Conservation (phyloP, 345 rosid species). For the Murraya koenigii region DNA sequence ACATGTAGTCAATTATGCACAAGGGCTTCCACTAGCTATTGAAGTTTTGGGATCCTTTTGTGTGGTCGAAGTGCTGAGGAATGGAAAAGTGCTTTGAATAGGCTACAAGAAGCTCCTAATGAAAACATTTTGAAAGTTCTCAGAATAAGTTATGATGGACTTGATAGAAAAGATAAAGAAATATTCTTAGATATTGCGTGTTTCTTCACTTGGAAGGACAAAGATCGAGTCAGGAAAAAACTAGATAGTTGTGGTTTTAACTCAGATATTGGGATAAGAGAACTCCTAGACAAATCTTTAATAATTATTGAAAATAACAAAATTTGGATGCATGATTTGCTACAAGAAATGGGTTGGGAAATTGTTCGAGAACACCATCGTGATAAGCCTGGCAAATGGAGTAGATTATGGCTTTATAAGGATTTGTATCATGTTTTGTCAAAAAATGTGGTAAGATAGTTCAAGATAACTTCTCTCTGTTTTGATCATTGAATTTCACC, state of each 20-base stretch:
- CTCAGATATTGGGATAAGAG: neutral
- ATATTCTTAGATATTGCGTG: neutral
- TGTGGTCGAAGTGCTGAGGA: neutral
- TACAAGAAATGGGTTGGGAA: neutral
- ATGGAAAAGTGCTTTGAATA: neutral
- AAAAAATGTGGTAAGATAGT: neutral
- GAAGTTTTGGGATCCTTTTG: neutral
- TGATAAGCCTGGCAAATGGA: neutral
- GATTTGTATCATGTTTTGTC: neutral
- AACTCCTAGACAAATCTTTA: neutral
- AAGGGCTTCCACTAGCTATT: neutral
- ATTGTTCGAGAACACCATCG: neutral
- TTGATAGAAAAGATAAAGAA: neutral
- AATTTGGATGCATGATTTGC: neutral
- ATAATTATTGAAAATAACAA: no score
- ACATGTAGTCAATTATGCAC: neutral
- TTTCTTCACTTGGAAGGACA: neutral
- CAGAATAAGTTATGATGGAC: neutral
- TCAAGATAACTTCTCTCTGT: no score
- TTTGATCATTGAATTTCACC: no score
- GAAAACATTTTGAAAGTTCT: neutral
- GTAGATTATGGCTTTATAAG: neutral
- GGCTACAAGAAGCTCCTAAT: neutral
- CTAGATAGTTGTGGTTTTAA: neutral
- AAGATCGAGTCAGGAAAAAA: neutral